Conservation (phyloP, 179 eudicot species). For the Heliamphora pulchella region DNA sequence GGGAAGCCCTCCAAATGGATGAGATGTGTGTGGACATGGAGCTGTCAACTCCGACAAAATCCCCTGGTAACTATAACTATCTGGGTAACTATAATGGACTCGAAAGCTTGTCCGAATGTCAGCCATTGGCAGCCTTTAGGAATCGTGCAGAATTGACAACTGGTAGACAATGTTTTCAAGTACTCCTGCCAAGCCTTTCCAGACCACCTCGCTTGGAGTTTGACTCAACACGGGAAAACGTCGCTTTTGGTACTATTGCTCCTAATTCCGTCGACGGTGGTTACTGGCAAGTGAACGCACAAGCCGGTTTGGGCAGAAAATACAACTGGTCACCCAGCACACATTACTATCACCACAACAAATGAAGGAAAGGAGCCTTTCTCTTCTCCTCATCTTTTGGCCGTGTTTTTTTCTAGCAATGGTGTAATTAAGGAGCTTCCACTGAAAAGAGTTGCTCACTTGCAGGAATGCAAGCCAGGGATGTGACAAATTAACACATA, state of each 20-base stretch:
- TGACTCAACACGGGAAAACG: not conserved
- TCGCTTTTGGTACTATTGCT: not conserved
- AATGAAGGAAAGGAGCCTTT: too few species aligned
- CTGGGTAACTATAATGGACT: too few species aligned
- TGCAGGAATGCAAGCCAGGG: not conserved
- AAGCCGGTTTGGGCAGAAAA: not conserved
- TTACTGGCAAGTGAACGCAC: not conserved
- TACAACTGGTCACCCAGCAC: not conserved
- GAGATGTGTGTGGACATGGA: conserved; percentile 12
- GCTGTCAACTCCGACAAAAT: conserved; percentile 5
- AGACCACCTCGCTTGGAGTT: not conserved
- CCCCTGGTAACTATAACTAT: too few species aligned
- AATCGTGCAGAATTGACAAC: not conserved
- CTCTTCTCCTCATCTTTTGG: not conserved
- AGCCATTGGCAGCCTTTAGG: not conserved
- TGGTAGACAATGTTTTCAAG: not conserved
- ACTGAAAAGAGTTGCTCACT: not conserved
- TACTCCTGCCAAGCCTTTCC: not conserved
- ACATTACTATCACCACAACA: not conserved
- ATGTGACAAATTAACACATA: not conserved
- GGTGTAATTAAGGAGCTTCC: not conserved
- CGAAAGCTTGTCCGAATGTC: not conserved
- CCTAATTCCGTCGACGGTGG: not conserved
- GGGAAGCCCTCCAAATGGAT: not conserved
- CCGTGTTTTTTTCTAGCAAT: not conserved